Evolutionary conservation across 768 basidiomycete species (phyloP), one percentile per base, ranked within the genome.

Genomic region (Lactifluus piperatus): DNA sequence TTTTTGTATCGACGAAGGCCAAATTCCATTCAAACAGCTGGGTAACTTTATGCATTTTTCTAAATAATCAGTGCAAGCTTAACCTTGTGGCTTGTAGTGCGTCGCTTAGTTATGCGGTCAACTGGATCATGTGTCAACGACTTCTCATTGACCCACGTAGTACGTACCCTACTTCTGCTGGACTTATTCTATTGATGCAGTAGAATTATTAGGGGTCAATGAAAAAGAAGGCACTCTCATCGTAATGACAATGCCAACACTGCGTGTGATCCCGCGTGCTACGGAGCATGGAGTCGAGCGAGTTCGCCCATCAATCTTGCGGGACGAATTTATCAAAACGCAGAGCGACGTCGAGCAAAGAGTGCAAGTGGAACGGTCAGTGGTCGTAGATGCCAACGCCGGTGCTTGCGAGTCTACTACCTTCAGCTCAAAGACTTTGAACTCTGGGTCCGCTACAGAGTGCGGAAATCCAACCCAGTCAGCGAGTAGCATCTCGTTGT

Each of bases 21-120:
- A 32, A 45, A 56, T 9, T n/a, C 56, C 16, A 60, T 57, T 13
- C 69, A 69, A 65, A 65, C 68, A 30, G 29, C 64, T 52, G 39
- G 26, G n/a, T 47, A 51, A 37, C 4, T 37, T 27, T n/a, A 18
- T 46, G n/a, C n/a, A n/a, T 26, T 5, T 41, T 30, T 47, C 30
- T 4, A 30, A n/a, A 52, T 54, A 24, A n/a, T 39, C 13, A 24
- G 53, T 29, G 37, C 53, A n/a, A n/a, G 8, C 37, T 57, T 34
- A 37, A 26, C 53, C n/a, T 29, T 37, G 30, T 22, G 1, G 1
- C 9, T 48, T 27, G 6, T 45, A 73, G 72, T 37, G 64, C 70
- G 4, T 66, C 71, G 22, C 60, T 72, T 20, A 73, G 68, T 48
- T 71, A 70, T 58, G 65, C 67, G 5, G 52, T 69, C 27, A n/a